These are phyloP conservation scores for Leucocoprinus leucothites DNA, from an alignment of 768 basidiomycete genomes.

Conservation along the genomic window DNA sequence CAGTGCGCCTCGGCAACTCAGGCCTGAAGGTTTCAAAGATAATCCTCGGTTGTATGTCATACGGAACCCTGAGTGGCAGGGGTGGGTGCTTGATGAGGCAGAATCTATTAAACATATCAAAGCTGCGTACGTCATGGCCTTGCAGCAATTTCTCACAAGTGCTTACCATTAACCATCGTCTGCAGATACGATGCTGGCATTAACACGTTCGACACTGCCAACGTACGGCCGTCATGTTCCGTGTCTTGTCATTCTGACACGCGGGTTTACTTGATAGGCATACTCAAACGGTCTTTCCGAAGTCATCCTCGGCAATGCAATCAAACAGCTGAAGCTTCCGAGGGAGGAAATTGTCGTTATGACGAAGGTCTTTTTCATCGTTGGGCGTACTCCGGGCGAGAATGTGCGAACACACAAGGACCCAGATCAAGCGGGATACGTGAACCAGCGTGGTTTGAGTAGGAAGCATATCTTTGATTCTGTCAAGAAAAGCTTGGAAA, in stretches of 20 bases:
- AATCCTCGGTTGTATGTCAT: constrained; percentile 58
- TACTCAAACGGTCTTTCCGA: constrained; percentile 71
- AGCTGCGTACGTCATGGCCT: constrained; percentile 17
- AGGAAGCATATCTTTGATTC: no score
- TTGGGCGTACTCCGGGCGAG: no score
- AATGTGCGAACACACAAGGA: constrained; percentile 19
- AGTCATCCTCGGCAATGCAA: constrained; percentile 64
- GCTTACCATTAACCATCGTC: neutral
- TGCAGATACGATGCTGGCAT: constrained; percentile 56
- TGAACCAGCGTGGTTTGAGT: constrained; percentile 49
- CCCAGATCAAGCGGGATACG: constrained; percentile 42
- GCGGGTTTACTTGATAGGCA: constrained; percentile 32
- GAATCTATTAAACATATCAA: constrained; percentile 49
- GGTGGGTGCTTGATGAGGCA: constrained; percentile 43
- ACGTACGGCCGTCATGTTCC: constrained; percentile 22
- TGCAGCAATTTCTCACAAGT: neutral
- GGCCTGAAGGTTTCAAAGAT: constrained; percentile 66
- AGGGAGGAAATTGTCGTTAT: constrained; percentile 77
- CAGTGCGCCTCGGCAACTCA: constrained; percentile 48
- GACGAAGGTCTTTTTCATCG: constrained; percentile 52
- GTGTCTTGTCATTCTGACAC: neutral
- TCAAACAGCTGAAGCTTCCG: constrained; percentile 61
- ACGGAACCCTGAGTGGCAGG: constrained; percentile 52
- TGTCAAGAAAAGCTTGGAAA: no score
- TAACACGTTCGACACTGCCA: no score